A percentile compares a stretch with the other conserved stretches of the same genome.
phyloP scores from a whole-genome alignment of 2,329 filamentous ascomycete species.

The Curvularia sp. region DNA sequence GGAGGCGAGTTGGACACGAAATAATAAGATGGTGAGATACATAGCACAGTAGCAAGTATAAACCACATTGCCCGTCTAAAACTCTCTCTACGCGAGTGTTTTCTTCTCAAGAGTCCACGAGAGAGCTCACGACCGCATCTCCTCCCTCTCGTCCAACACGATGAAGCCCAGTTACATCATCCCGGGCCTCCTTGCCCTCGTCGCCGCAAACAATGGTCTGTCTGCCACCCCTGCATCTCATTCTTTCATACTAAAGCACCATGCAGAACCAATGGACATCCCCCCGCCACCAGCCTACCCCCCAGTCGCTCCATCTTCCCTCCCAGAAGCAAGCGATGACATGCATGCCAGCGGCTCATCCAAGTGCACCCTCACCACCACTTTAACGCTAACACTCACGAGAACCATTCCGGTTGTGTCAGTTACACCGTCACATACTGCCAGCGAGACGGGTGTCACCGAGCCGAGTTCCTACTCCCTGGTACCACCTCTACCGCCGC shows the following conservation, averaged over 20 bases:
- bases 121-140: not conserved
- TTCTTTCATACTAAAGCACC: not conserved
- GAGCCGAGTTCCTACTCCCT: not conserved
- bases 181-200: not conserved
- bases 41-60: not conserved
- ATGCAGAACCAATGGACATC: not conserved
- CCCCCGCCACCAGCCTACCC: not conserved
- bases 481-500: not conserved
- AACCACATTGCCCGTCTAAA: not conserved
- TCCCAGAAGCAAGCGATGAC: not conserved
- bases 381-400: not conserved
- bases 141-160: not conserved
- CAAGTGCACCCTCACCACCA: not conserved
- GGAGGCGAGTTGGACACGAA: not conserved
- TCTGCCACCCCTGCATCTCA: not conserved
- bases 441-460: not conserved
- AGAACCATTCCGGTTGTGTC: constrained; percentile 5
- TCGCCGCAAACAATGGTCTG: not conserved
- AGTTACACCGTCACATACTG: constrained; percentile 4
- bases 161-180: not conserved
- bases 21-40: not conserved
- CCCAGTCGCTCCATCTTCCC: not conserved
- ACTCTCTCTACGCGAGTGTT: not conserved
- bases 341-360: not conserved
- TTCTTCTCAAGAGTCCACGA: not conserved